phyloP scores from a whole-genome alignment of 768 basidiomycete species.

The Amanita brunnescens region DNA sequence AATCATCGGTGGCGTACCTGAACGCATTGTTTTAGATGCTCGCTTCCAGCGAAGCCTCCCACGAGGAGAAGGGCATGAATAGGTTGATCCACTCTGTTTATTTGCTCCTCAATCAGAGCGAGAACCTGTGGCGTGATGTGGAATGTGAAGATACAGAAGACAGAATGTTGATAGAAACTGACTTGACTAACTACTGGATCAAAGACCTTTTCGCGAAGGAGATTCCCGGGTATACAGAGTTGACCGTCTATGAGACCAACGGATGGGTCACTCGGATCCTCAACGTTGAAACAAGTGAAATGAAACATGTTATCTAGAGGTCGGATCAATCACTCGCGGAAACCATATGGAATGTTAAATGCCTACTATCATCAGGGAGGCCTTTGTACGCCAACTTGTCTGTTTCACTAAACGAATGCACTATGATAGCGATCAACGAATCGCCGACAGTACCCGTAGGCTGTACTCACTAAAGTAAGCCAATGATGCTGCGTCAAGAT shows the following conservation, averaged over 20 bases:
- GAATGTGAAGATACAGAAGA: not conserved
- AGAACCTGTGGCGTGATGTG: constrained; percentile 44
- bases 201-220: constrained; percentile 80
- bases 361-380: constrained; percentile 63
- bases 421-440: constrained; percentile 18
- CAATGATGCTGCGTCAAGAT: constrained; percentile 72
- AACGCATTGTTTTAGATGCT: constrained; percentile 75
- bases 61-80: constrained; percentile 84
- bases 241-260: constrained; percentile 81
- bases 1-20: constrained; percentile 38
- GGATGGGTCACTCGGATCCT: constrained; percentile 70
- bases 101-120: constrained; percentile 70
- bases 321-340: constrained; percentile 2
- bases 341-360: not conserved
- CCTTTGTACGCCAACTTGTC: constrained; percentile 78
- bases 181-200: constrained; percentile 82
- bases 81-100: constrained; percentile 52
- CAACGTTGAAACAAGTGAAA: constrained; percentile 85
- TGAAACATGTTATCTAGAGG: constrained; percentile 69
- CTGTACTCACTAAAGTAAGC: constrained; percentile 63
- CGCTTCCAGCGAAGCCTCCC: constrained; percentile 82
- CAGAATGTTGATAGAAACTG: constrained; percentile 14
- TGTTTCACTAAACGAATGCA: constrained; percentile 83
- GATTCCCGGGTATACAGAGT: constrained; percentile 70
- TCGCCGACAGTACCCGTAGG: constrained; percentile 2